Base-by-base conservation (phyloP, 140 eudicot species). In the Senecio squalidus region DNA sequence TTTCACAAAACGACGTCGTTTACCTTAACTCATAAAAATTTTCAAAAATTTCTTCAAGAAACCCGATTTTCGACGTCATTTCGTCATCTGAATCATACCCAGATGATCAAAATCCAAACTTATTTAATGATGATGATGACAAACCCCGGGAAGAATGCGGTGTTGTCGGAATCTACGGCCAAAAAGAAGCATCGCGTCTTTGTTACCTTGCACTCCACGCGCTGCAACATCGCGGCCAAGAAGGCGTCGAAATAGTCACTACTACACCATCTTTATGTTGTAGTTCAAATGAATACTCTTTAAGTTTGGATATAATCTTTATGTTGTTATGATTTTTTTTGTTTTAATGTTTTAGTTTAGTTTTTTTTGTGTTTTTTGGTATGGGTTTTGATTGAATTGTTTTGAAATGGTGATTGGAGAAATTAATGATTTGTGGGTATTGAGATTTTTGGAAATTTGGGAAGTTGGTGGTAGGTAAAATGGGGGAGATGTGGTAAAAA, bases 141-240 rank as follows among this genome's bases (percentile, higher is more conserved):
- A 90, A 85, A 16, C 97, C 87, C 15, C 78, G 95, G 0, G 97
- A 90, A 21, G 97, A 90, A 72, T 90, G 97, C 60, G 97, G 97
- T 33, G 95, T 90, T 0, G 97, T 90, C 17, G 97, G 97, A 13
- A 85, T 90, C 36, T 90, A 77, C 79, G 90, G 85, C 54, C 95
- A 90, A 82, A 83, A 95, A 0, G 97, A 90, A 39, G 94, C 97
- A 50, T 78, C 97, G 31, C 86, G 94, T 29, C 85, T 90, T 61
- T 80, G 89, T 68, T 90, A 82, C 29, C 56, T 90, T 2, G 82
- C 95, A 0, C 83, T 90, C 8, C 97, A 90, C 68, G 95, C 97
- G 0, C 87, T 90, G 17, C 97, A 90, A 31, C 97, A 90, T 75
- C 86, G 95, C 6, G 97, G 97, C 41, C 97, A 90, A 55, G 97